Conservation (phyloP, 2,329 filamentous ascomycete genomes). For the Nemania sp. region DNA sequence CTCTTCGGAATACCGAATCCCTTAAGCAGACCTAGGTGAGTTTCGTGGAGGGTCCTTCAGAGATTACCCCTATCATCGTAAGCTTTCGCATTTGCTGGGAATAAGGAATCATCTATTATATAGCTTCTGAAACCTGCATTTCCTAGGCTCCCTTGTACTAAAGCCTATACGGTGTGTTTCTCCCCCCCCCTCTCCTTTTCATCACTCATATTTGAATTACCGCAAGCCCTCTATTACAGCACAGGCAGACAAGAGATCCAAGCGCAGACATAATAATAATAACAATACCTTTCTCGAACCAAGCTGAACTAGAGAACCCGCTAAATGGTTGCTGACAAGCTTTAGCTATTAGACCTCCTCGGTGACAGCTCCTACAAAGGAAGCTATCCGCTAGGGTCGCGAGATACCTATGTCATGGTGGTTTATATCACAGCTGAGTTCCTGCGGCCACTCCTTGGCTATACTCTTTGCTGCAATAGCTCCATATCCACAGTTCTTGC, state of each 20-base stretch:
- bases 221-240: background rate
- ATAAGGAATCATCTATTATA: background rate
- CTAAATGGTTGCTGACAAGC: background rate
- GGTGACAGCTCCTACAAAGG: background rate
- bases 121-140: background rate
- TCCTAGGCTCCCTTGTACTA: background rate
- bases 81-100: background rate
- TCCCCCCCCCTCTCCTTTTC: too few relatives aligned
- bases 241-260: background rate
- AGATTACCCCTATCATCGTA: background rate
- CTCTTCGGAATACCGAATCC: background rate
- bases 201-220: background rate
- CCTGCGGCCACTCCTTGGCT: background rate
- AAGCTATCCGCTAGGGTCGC: background rate
- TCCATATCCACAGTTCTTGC: background rate
- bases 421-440: background rate
- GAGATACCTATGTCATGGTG: background rate
- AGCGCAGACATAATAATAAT: too few relatives aligned
- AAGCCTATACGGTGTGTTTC: too few relatives aligned
- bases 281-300: background rate
- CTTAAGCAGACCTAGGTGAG: background rate
- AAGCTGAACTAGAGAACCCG: background rate
- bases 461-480: background rate
- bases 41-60: background rate
- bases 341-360: constrained; percentile 4